These are phyloP conservation scores for Lepiota subincarnata DNA, from an alignment of 768 basidiomycete genomes.

Conservation along the genomic window DNA sequence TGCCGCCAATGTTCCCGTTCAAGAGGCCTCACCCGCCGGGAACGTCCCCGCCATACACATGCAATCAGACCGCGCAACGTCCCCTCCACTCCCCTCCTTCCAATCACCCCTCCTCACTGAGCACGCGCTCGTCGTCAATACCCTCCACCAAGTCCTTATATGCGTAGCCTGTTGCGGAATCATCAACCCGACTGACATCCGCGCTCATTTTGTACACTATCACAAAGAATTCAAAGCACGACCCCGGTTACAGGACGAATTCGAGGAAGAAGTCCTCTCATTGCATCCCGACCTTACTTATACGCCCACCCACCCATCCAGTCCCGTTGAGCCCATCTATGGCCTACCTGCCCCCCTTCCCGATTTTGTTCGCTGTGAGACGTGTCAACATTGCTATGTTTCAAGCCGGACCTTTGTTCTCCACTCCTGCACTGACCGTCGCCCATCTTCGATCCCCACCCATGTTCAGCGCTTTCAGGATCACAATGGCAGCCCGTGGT, in stretches of 20 bases:
- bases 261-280: not conserved
- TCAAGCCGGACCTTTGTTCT: not conserved
- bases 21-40: no score
- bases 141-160: not conserved
- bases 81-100: no score
- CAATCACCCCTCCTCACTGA: no score
- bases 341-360: not conserved
- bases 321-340: not conserved
- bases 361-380: not conserved
- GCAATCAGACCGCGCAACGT: no score
- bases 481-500: constrained; percentile 2
- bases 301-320: not conserved
- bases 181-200: not conserved
- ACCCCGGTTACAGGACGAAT: not conserved
- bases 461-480: not conserved
- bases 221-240: not conserved
- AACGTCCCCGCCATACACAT: no score
- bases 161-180: not conserved
- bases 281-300: not conserved
- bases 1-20: no score
- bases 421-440: not conserved
- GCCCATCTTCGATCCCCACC: not conserved
- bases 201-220: not conserved
- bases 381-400: constrained; percentile 1
- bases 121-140: no score